Percentiles rank a stretch among this genome's conserved stretches.
phyloP scores from a whole-genome alignment of 2,329 filamentous ascomycete genomes.

The Penicillium brasilianum region DNA sequence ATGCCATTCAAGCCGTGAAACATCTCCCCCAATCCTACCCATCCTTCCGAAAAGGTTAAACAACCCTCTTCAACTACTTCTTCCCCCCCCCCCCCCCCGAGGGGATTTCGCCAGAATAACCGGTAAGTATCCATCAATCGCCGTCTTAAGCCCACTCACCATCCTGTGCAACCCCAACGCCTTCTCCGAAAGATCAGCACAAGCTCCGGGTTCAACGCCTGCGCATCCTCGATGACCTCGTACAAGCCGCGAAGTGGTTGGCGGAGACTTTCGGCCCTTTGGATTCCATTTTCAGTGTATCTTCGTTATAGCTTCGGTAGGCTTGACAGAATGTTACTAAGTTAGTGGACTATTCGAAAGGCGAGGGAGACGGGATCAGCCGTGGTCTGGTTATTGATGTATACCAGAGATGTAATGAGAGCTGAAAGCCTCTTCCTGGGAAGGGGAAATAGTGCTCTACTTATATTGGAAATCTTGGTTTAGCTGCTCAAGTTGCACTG shows the following conservation, averaged over 20 bases:
- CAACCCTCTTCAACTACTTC: constrained; percentile 1
- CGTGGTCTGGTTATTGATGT: neutral
- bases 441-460: neutral
- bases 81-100: neutral
- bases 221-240: constrained; percentile 6
- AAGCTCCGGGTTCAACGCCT: neutral
- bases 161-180: neutral
- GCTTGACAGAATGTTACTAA: constrained; percentile 4
- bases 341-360: constrained; percentile 6
- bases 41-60: constrained; percentile 8
- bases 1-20: constrained; percentile 2
- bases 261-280: neutral
- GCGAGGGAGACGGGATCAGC: constrained; percentile 1
- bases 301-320: constrained; percentile 7
- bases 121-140: neutral
- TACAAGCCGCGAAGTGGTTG: neutral
- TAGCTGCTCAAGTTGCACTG: constrained; percentile 2
- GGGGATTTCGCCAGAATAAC: neutral
- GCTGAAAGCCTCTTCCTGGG: neutral
- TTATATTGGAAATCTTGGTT: neutral
- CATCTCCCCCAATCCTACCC: neutral
- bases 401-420: neutral
- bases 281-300: neutral
- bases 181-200: constrained; percentile 1
- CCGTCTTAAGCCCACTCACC: neutral